A percentile compares a stretch with the other conserved stretches of the same genome.
Evolutionary conservation across 23 red algal genomes (phyloP).

Genomic region (Chondrus crispus): DNA sequence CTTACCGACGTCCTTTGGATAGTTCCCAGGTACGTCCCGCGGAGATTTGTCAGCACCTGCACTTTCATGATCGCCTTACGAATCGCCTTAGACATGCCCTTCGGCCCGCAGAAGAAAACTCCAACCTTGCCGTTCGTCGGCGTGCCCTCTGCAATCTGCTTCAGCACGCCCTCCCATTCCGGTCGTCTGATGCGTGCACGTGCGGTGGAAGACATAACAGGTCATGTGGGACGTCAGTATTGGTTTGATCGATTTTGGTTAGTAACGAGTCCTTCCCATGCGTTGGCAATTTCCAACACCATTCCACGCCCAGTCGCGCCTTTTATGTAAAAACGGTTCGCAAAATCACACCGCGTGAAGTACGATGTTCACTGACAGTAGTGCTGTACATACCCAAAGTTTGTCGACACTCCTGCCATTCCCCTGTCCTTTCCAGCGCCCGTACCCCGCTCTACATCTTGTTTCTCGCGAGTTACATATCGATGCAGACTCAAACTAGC

Average conservation of each 20-base stretch:
- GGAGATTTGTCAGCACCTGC: neutral
- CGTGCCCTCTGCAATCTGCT: neutral
- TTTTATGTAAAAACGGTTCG: no score
- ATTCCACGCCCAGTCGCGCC: no score
- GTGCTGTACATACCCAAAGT: no score
- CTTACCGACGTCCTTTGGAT: no score
- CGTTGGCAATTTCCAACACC: no score
- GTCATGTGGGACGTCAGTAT: no score
- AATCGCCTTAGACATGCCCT: slow-evolving; percentile 39
- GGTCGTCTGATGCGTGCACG: slow-evolving; percentile 33
- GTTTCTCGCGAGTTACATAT: slow-evolving; percentile 48
- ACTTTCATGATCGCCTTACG: neutral
- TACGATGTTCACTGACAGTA: no score
- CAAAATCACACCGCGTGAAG: no score
- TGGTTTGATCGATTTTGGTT: no score
- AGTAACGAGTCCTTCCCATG: no score
- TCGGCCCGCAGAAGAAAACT: slow-evolving; percentile 82
- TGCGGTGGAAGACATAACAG: no score
- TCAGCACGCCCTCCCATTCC: slow-evolving; percentile 54
- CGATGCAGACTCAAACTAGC: slow-evolving; percentile 36
- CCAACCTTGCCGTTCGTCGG: slow-evolving; percentile 29
- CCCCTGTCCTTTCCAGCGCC: slow-evolving; percentile 1
- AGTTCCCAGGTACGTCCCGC: slow-evolving; percentile 34
- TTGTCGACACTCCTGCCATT: no score
- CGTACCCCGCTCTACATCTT: neutral